Evolutionary conservation across 2,329 filamentous ascomycete genomes (phyloP), one percentile per base, ranked within the genome.

Genomic region (Bipolaris zeicola): DNA sequence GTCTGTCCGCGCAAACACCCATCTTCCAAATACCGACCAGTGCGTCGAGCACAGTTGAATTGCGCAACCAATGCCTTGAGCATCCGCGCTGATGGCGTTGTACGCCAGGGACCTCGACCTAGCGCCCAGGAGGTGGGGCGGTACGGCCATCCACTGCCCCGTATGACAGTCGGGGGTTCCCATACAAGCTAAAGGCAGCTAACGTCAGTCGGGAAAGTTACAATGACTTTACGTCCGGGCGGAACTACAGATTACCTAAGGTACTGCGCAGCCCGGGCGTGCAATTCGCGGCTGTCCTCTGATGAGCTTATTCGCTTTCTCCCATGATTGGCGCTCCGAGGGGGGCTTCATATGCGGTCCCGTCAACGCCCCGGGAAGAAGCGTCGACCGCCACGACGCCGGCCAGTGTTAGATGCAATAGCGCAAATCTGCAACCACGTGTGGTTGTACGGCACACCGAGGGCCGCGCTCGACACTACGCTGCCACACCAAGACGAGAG

Each of bases 221-320:
- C 54, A 51, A 46, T 52, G 48, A 53, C 51, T 20, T 49, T 13
- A 44, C 49, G 52, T 56, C 56, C 44, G 58, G 45, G 56, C 52
- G 45, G 47, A 60, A 54, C 57, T 63, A 57, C 57, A 57, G 20
- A 63, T 60, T 65, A 66, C 58, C 55, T 63, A 66, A 67, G 55
- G 55, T 41, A 50, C 42, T 33, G 52, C n/a, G 38, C 33, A 44
- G 54, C 49, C 58, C 57, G 64, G 63, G 58, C 62, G 57, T 58
- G 39, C 52, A 22, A 63, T 62, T 62, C 50, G 58, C 55, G 54
- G 26, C 47, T 47, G 43, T 24, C 33, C 31, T 26, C 53, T 59
- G 55, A 52, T 49, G 51, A 53, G 55, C 57, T 60, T 62, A 45
- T 38, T 56, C 52, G 31, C 43, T 60, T 53, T 13, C 6, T 52